Evolutionary conservation across 768 basidiomycete species (phyloP).

Genomic region (Tricholomella constricta): DNA sequence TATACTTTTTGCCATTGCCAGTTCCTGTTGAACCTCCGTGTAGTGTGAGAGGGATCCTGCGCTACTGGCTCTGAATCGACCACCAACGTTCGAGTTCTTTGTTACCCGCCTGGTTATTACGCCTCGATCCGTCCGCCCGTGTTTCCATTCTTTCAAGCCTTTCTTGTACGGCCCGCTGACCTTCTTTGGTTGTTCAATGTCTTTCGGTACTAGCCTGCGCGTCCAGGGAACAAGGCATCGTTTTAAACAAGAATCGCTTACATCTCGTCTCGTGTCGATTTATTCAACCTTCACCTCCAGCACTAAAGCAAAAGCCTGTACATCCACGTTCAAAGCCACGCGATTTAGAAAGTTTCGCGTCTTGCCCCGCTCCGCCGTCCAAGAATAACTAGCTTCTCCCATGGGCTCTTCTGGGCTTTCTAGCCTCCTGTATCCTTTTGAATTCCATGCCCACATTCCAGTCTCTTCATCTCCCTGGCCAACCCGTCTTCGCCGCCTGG

Average conservation of each 20-base stretch:
- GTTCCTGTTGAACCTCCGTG: too few species aligned
- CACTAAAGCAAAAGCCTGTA: neutral
- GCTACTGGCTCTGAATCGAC: neutral
- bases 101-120: conserved; percentile 1
- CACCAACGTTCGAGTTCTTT: neutral
- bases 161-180: neutral
- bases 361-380: neutral
- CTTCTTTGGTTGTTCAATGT: neutral
- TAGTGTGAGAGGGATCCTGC: neutral
- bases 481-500: neutral
- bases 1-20: neutral
- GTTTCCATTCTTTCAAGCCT: neutral
- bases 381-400: conserved; percentile 1
- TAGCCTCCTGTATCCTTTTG: neutral
- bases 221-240: too few species aligned
- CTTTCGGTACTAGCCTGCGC: too few species aligned
- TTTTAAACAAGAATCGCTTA: neutral
- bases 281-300: neutral
- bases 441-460: neutral
- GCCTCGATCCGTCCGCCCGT: neutral
- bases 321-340: neutral
- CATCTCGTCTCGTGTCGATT: neutral
- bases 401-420: neutral
- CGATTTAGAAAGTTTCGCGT: neutral
- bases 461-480: neutral